Evolutionary conservation across 2,329 filamentous ascomycete species (phyloP).

Genomic region (Parastagonospora avenae): DNA sequence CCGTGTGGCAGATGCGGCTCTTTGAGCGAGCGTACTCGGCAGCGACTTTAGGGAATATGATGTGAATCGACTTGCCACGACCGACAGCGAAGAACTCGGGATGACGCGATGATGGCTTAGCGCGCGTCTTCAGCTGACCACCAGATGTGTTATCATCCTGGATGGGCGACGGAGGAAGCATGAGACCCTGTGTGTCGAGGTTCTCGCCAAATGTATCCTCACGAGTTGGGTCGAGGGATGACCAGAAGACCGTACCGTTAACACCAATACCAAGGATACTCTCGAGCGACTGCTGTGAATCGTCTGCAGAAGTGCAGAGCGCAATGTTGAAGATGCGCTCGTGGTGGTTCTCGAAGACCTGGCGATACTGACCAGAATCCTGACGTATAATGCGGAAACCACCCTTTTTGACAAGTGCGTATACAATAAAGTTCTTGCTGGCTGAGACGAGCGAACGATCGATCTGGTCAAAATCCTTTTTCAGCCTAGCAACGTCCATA

Average conservation of each 20-base stretch:
- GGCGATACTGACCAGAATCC: slow-evolving; percentile 88
- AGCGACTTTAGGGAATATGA: slow-evolving; percentile 70
- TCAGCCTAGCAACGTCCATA: slow-evolving; percentile 90
- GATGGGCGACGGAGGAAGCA: slow-evolving; percentile 82
- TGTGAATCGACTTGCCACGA: slow-evolving; percentile 92
- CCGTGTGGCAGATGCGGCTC: slow-evolving; percentile 75
- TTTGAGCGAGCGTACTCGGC: slow-evolving; percentile 57
- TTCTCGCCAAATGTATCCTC: slow-evolving; percentile 72
- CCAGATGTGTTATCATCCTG: slow-evolving; percentile 91
- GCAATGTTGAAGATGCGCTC: slow-evolving; percentile 96
- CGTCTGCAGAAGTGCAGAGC: slow-evolving; percentile 70
- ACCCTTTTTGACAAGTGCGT: slow-evolving; percentile 90
- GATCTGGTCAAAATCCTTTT: slow-evolving; percentile 97
- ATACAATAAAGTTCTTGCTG: slow-evolving; percentile 88
- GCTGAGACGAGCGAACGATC: slow-evolving; percentile 92
- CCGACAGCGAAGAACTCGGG: slow-evolving; percentile 95
- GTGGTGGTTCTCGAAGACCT: slow-evolving; percentile 87
- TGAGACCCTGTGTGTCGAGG: slow-evolving; percentile 83
- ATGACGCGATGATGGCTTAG: slow-evolving; percentile 85
- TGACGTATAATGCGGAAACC: slow-evolving; percentile 93
- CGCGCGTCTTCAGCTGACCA: slow-evolving; percentile 92
- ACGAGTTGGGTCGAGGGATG: slow-evolving; percentile 61
- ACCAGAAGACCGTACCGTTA: slow-evolving; percentile 97
- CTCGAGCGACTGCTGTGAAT: slow-evolving; percentile 57
- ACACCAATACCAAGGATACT: slow-evolving; percentile 90